Evolutionary conservation across 176 grass and related monocot genomes (phyloP).

Genomic region (Poa annua): DNA sequence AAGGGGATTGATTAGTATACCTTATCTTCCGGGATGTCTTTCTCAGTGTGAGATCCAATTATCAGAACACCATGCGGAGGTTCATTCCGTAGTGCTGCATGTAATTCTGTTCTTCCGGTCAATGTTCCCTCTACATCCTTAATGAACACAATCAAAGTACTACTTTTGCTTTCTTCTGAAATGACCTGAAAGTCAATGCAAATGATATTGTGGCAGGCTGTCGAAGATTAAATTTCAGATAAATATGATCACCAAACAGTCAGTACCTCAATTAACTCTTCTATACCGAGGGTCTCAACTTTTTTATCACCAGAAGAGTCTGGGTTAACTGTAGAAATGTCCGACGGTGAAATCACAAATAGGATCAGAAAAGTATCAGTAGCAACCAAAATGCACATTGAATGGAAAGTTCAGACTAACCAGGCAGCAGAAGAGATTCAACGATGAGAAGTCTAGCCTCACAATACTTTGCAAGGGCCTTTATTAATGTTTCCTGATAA

Average conservation of each 20-base stretch:
- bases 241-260: neutral
- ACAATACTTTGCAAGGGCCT: constrained; percentile 80
- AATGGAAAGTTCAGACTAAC: constrained; percentile 41
- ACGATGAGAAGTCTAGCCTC: constrained; percentile 69
- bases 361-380: constrained; percentile 12
- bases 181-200: constrained; percentile 56
- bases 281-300: constrained; percentile 57
- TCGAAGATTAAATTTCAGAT: neutral
- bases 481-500: constrained; percentile 80
- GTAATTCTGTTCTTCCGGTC: constrained; percentile 47
- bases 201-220: constrained; percentile 19
- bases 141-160: constrained; percentile 72
- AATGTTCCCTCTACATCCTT: constrained; percentile 70
- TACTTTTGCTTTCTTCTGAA: constrained; percentile 67
- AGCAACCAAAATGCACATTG: neutral
- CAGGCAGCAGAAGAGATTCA: constrained; percentile 67
- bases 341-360: neutral
- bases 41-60: constrained; percentile 66
- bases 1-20: constrained; percentile 43
- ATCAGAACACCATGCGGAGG: constrained; percentile 82
- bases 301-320: constrained; percentile 45
- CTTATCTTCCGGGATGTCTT: constrained; percentile 65
- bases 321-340: constrained; percentile 48
- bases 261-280: constrained; percentile 67
- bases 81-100: constrained; percentile 51